These are phyloP conservation scores for Coniosporium apollinis DNA, from an alignment of 495 filamentous ascomycete genomes.

Conservation along the genomic window DNA sequence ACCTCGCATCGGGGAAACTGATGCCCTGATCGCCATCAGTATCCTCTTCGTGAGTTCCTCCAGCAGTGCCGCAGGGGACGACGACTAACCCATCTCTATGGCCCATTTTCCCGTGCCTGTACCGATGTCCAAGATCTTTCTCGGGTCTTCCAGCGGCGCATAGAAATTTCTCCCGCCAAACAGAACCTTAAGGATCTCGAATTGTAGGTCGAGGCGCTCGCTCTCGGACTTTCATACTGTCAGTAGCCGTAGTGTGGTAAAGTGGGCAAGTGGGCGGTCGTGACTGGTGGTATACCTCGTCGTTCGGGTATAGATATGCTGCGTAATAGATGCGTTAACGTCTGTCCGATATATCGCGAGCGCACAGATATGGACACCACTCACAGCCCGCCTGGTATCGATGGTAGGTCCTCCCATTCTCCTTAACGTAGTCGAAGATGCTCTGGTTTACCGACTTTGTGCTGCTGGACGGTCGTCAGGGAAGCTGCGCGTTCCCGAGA, in stretches of 20 bases:
- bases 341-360: background rate
- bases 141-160: conserved; percentile 15
- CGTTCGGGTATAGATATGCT: conserved; percentile 20
- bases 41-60: too few species aligned
- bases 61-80: too few species aligned
- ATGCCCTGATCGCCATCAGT: too few species aligned
- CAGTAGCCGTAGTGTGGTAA: conserved; percentile 3
- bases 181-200: conserved; percentile 18
- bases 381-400: conserved; percentile 2
- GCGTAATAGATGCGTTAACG: conserved; percentile 7
- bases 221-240: conserved; percentile 13
- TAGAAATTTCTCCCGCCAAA: conserved; percentile 14
- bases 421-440: conserved; percentile 19
- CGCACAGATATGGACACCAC: background rate
- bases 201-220: conserved; percentile 17
- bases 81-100: conserved; percentile 19
- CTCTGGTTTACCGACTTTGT: conserved; percentile 19
- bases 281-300: conserved; percentile 15
- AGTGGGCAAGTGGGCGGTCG: too few species aligned
- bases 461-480: conserved; percentile 12
- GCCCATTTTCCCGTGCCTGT: conserved; percentile 21
- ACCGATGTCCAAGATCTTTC: conserved; percentile 18
- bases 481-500: too few species aligned
- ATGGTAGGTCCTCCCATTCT: conserved; percentile 20
- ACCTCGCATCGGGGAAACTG: conserved; percentile 2